Base-by-base conservation (phyloP, 2,329 filamentous ascomycete genomes). In the Purpureocillium lavendulum region DNA sequence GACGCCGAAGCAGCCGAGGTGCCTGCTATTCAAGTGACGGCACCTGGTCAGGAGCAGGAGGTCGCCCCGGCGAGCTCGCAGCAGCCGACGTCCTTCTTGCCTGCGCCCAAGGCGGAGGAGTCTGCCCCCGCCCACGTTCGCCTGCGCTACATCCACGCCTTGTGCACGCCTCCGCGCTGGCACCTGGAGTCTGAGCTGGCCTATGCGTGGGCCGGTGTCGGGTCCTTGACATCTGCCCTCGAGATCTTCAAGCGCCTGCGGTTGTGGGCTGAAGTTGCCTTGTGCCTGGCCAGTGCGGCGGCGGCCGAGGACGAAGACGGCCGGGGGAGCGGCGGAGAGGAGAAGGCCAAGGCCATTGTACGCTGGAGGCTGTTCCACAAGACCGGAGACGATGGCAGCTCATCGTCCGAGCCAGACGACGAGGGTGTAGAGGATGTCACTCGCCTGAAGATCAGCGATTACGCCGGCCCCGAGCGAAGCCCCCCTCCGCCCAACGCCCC, bases 171-270 rank as follows among this genome's bases (percentile, higher is more conserved):
- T 1, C 86, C 88, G 0, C 70, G 89, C 38, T 98, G 92, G 92
- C 87, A 94, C 53, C 75, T 98, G 1, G 92, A 98, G 57, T 83
- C 89, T 0, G 92, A 98, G 57, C 72, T 98, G 12, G 92, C 92
- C 2, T 81, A 87, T 44, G 80, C 88, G n/a, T 98, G 92, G 92
- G 84, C 89, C 1, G 76, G 79, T 35, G 75, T 96, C 3, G 92
- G 92, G 9, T 94, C 88, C 31, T 67, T 98, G 2, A 74, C 87
- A 4, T 94, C 89, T 1, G 92, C 92, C 0, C 73, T 98, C 2
- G 92, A 96, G 44, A 97, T 98, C 44, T 98, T 97, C 63, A 89
- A 95, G 63, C 77, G 92, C 3, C 67, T 98, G 14, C 81, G 88
- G 41, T 82, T 97, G 59, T 97, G 92, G 88, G 86, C 92, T 2